Percentiles rank a stretch among this genome's conserved stretches.
Evolutionary conservation across 306 rosid genomes (phyloP).

Genomic region (Cicer arietinum): DNA sequence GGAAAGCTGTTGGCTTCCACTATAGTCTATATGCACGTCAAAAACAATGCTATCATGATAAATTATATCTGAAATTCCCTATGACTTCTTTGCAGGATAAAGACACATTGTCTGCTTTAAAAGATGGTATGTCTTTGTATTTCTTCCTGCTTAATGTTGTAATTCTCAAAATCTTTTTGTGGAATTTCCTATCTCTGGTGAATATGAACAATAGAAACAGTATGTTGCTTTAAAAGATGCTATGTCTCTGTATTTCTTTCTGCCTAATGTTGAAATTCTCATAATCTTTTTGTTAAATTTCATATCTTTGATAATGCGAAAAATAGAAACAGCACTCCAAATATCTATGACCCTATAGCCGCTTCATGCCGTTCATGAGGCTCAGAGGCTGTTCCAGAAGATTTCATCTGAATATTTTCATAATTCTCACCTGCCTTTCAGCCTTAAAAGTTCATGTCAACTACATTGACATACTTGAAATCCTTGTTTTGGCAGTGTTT

Average conservation of each 20-base stretch:
- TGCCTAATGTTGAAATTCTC: constrained; percentile 16
- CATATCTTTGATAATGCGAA: constrained; percentile 5
- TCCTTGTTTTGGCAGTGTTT: constrained; percentile 21
- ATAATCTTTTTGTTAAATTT: constrained; percentile 29
- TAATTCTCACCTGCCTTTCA: constrained; percentile 28
- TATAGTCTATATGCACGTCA: neutral
- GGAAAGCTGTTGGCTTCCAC: constrained; percentile 30
- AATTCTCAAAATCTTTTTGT: constrained; percentile 25
- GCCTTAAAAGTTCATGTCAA: constrained; percentile 21
- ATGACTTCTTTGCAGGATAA: constrained; percentile 59
- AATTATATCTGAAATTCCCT: constrained; percentile 29
- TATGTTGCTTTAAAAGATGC: constrained; percentile 42
- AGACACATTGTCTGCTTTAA: constrained; percentile 65
- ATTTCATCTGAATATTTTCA: constrained; percentile 13
- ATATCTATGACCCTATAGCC: neutral
- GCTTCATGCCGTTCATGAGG: neutral
- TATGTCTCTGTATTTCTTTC: constrained; percentile 41
- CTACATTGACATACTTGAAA: neutral
- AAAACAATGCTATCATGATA: constrained; percentile 26
- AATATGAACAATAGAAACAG: constrained; percentile 7
- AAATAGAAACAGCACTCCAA: constrained; percentile 2
- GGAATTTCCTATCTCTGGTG: constrained; percentile 29
- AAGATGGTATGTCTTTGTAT: constrained; percentile 65
- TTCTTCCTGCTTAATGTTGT: constrained; percentile 14
- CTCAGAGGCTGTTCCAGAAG: constrained; percentile 2